Conservation (phyloP, 202 grass and related monocot genomes). For the Sporobolus alterniflorus region DNA sequence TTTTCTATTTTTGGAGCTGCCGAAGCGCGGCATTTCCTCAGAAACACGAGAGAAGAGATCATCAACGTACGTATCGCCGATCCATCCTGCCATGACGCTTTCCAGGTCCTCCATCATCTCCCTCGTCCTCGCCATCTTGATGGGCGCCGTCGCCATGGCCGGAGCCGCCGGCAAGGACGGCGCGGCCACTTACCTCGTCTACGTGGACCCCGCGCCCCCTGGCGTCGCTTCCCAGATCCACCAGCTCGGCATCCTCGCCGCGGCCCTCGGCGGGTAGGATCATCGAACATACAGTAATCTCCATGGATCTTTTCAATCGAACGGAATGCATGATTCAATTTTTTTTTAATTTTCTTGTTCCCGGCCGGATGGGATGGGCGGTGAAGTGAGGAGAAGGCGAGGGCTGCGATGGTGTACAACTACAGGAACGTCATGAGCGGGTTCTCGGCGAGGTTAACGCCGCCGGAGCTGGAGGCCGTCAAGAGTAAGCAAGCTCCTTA, state of each 20-base stretch:
- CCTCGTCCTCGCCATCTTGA: neutral
- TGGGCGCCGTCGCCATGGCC: neutral
- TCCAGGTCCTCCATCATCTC: neutral
- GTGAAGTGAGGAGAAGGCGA: conserved; percentile 60
- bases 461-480: conserved; percentile 54
- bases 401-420: conserved; percentile 61
- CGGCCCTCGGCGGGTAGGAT: conserved; percentile 49
- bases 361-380: neutral
- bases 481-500: conserved; percentile 50
- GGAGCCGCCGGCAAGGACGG: neutral
- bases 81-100: conserved; percentile 21
- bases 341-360: no score
- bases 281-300: neutral
- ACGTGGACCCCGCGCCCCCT: conserved; percentile 41
- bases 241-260: conserved; percentile 66
- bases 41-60: neutral
- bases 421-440: conserved; percentile 76
- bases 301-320: neutral
- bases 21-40: neutral
- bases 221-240: conserved; percentile 37
- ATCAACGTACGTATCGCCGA: neutral
- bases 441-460: conserved; percentile 79
- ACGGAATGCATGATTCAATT: neutral
- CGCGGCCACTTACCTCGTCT: conserved; percentile 44
- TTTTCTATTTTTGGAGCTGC: no score